Conservation (phyloP, 1,139 yeast species). For the Saccharomyces hybrid region DNA sequence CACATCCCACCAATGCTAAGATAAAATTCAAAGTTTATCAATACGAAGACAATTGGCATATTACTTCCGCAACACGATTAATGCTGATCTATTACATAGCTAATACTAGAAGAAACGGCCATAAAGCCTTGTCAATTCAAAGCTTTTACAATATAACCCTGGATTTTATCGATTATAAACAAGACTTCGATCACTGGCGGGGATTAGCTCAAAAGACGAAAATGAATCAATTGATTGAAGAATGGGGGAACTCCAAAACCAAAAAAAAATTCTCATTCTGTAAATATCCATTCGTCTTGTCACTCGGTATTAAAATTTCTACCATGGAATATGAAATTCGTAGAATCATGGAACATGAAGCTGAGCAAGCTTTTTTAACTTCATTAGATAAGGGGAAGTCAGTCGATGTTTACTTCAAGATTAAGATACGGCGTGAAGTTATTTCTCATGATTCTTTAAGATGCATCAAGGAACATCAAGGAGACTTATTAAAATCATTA, state of each 20-base stretch:
- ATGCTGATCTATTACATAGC: constrained; percentile 51
- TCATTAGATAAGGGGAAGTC: constrained; percentile 58
- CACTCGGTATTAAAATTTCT: constrained; percentile 74
- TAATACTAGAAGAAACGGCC: constrained; percentile 32
- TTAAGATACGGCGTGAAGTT: constrained; percentile 58
- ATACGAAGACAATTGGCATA: constrained; percentile 79
- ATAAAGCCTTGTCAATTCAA: constrained; percentile 40
- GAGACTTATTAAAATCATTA: constrained; percentile 65
- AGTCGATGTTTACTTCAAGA: constrained; percentile 59
- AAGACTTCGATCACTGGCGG: constrained; percentile 82
- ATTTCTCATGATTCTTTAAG: constrained; percentile 70
- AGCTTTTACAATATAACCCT: constrained; percentile 71
- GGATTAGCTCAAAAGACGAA: constrained; percentile 22
- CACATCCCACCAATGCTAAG: not conserved
- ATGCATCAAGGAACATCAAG: constrained; percentile 46
- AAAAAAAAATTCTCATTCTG: constrained; percentile 49
- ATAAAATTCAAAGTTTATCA: constrained; percentile 48
- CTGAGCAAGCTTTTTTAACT: constrained; percentile 80
- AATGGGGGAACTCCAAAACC: constrained; percentile 5
- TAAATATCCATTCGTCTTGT: constrained; percentile 73
- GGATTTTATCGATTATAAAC: constrained; percentile 66
- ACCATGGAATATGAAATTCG: constrained; percentile 78
- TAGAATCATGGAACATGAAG: constrained; percentile 76
- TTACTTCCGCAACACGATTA: constrained; percentile 56
- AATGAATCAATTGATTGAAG: constrained; percentile 5